Conservation (phyloP, 192 early-diverging fungal species). For the Helicostylum pulchrum region DNA sequence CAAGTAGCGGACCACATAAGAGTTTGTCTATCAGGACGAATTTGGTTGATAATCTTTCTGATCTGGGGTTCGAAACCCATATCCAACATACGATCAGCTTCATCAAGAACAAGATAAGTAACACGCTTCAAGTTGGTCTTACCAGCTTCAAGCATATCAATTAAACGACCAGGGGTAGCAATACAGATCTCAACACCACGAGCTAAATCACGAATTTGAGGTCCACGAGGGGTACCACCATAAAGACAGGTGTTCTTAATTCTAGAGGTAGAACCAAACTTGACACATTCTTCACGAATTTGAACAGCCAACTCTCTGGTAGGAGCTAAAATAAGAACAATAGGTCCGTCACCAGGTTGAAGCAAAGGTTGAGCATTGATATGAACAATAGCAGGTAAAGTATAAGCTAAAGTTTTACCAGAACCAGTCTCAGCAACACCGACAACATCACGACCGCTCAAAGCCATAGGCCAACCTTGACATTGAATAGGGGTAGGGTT, state of each 20-base stretch:
- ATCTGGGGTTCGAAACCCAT: conserved; percentile 99
- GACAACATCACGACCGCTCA: conserved; percentile 92
- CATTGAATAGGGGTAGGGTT: conserved; percentile 92
- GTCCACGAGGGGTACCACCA: conserved; percentile 89
- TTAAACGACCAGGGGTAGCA: conserved; percentile 96
- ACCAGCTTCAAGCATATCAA: conserved; percentile 91
- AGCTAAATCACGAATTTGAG: conserved; percentile 83
- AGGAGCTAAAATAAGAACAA: conserved; percentile 93
- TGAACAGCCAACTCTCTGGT: conserved; percentile 97
- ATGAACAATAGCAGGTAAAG: conserved; percentile 94
- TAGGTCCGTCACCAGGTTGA: conserved; percentile 91
- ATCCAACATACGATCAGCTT: conserved; percentile 99
- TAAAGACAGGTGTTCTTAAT: conserved; percentile 96
- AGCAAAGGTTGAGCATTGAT: conserved; percentile 96
- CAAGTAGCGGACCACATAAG: conserved; percentile 99
- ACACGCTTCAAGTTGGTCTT: conserved; percentile 91
- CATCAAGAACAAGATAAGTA: conserved; percentile 96
- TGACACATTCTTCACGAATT: conserved; percentile 92
- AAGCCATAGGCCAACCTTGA: conserved; percentile 98
- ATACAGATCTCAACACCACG: conserved; percentile 91
- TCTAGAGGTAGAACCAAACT: conserved; percentile 83
- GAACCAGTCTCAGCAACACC: conserved; percentile 86
- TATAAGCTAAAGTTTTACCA: conserved; percentile 95
- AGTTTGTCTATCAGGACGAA: conserved; percentile 96
- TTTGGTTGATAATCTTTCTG: conserved; percentile 95